These are phyloP conservation scores for Areca catechu DNA, from an alignment of 176 grass and related monocot species.

Conservation along the genomic window DNA sequence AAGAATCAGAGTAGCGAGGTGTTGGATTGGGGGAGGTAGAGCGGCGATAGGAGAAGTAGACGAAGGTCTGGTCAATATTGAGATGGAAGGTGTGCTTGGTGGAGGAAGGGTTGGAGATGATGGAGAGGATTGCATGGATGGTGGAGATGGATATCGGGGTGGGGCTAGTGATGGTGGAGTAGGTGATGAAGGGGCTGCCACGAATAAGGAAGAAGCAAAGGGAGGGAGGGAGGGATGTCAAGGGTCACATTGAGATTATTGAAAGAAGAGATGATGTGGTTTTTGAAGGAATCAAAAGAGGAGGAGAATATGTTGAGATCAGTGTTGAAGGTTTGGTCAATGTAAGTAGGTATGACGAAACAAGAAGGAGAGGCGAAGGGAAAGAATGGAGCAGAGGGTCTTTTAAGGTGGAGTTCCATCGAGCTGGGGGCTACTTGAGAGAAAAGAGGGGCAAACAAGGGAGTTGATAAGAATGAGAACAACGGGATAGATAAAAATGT, in stretches of 20 bases:
- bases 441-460: no score
- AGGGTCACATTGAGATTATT: slow-evolving; percentile 85
- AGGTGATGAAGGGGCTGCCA: slow-evolving; percentile 73
- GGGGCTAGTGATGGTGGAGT: slow-evolving; percentile 28
- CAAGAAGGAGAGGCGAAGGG: no score
- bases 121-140: no score
- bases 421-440: no score
- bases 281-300: background rate
- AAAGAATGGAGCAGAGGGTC: no score
- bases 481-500: no score
- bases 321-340: slow-evolving; percentile 74
- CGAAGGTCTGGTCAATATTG: slow-evolving; percentile 87
- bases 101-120: no score
- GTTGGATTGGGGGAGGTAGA: slow-evolving; percentile 34
- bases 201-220: slow-evolving; percentile 80
- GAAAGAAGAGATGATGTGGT: slow-evolving; percentile 51
- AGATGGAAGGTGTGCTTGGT: no score
- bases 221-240: slow-evolving; percentile 58
- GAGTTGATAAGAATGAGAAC: no score
- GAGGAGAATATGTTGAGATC: slow-evolving; percentile 62
- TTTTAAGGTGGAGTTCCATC: no score
- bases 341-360: slow-evolving; percentile 38
- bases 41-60: slow-evolving; percentile 62
- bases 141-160: slow-evolving; percentile 55
- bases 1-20: slow-evolving; percentile 43